Evolutionary conservation across 2,329 filamentous ascomycete genomes (phyloP).

Genomic region (Claviceps sp.): DNA sequence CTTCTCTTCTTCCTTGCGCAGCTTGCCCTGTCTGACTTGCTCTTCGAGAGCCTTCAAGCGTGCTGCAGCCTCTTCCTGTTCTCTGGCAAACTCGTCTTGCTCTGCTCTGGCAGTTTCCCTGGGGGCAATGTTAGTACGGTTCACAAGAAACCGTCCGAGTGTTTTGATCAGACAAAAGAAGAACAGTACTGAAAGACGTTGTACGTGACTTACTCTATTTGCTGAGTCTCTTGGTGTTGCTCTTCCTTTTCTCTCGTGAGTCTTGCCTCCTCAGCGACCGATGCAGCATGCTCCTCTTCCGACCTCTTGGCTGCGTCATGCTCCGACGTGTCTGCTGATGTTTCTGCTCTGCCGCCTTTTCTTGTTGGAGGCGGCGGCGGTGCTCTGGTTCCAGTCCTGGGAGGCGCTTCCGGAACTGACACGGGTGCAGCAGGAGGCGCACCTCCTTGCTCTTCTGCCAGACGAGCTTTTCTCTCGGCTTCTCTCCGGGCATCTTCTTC

Average conservation of each 20-base stretch:
- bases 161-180: slow-evolving; percentile 12
- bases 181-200: neutral
- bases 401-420: slow-evolving; percentile 32
- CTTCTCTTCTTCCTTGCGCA: slow-evolving; percentile 95
- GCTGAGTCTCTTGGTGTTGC: slow-evolving; percentile 58
- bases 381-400: slow-evolving; percentile 41
- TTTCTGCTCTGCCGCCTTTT: slow-evolving; percentile 51
- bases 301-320: slow-evolving; percentile 40
- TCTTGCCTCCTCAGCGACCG: slow-evolving; percentile 52
- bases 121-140: neutral
- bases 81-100: slow-evolving; percentile 67
- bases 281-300: slow-evolving; percentile 42
- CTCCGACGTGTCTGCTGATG: slow-evolving; percentile 42
- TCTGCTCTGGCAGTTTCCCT: slow-evolving; percentile 63
- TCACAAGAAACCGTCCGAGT: too few species aligned
- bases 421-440: slow-evolving; percentile 46
- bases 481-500: slow-evolving; percentile 88
- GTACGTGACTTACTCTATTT: slow-evolving; percentile 64
- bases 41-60: slow-evolving; percentile 84
- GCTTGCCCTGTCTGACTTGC: slow-evolving; percentile 82
- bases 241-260: slow-evolving; percentile 60
- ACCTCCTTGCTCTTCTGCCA: slow-evolving; percentile 60
- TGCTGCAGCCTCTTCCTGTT: slow-evolving; percentile 68
- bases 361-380: slow-evolving; percentile 71
- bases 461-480: slow-evolving; percentile 67